Evolutionary conservation across 2,329 filamentous ascomycete species (phyloP).

Genomic region (Rhynchosporium secalis): DNA sequence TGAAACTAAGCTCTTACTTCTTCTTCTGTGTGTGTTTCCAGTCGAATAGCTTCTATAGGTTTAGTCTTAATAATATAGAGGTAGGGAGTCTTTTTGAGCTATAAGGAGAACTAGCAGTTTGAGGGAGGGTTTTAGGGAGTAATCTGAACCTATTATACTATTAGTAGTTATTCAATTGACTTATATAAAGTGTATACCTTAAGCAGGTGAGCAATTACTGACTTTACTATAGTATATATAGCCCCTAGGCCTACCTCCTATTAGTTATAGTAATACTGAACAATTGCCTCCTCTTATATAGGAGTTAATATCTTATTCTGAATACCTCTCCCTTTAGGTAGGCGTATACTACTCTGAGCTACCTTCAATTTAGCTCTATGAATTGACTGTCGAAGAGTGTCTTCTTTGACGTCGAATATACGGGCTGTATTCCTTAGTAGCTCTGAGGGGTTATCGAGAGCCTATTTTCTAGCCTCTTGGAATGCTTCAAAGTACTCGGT

Average conservation of each 20-base stretch:
- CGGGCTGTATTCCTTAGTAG: too few species aligned
- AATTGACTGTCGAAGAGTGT: too few species aligned
- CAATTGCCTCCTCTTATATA: constrained; percentile 8
- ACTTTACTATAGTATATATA: neutral
- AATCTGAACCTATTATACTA: neutral
- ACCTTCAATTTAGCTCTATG: too few species aligned
- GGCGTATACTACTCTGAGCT: too few species aligned
- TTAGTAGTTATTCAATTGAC: neutral
- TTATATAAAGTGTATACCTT: neutral
- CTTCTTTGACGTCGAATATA: too few species aligned
- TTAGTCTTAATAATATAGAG: constrained; percentile 11
- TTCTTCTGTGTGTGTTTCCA: neutral
- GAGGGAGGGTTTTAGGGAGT: neutral
- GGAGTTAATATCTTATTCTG: neutral
- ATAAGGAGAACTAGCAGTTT: neutral
- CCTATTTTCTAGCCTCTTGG: too few species aligned
- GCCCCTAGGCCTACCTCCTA: neutral
- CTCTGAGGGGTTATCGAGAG: too few species aligned
- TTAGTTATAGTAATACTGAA: constrained; percentile 10
- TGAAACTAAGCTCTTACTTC: neutral
- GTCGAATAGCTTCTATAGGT: neutral
- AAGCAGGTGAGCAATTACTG: neutral
- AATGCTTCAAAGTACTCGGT: too few species aligned
- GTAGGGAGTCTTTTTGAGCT: neutral
- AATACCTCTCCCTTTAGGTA: too few species aligned